Evolutionary conservation across 768 basidiomycete genomes (phyloP).

Genomic region (Macrocybe gigantea): DNA sequence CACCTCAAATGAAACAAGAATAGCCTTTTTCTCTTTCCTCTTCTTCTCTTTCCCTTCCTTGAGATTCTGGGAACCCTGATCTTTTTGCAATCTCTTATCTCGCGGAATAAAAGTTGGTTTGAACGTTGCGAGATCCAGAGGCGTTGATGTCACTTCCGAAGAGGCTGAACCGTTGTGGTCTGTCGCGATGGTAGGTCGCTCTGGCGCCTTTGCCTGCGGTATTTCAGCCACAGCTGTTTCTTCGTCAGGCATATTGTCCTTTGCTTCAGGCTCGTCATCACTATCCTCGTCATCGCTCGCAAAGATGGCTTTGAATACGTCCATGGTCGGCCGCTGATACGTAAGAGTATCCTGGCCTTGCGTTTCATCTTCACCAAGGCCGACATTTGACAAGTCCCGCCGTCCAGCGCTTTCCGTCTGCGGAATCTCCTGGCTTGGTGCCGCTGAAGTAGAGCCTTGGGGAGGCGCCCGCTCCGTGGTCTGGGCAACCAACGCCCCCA

Average conservation of each 20-base stretch:
- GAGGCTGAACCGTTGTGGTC: background rate
- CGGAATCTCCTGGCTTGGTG: constrained; percentile 9
- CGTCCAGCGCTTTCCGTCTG: constrained; percentile 18
- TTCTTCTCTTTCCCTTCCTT: constrained; percentile 43
- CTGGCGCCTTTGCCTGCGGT: constrained; percentile 7
- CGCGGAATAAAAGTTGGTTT: constrained; percentile 83
- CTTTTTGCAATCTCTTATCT: constrained; percentile 45
- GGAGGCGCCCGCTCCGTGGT: constrained; percentile 11
- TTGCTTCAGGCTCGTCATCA: constrained; percentile 46
- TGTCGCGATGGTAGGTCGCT: no score
- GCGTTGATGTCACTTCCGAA: constrained; percentile 4
- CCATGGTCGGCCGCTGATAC: constrained; percentile 82
- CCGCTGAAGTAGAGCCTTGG: background rate
- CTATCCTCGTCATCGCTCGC: constrained; percentile 90
- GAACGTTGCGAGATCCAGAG: constrained; percentile 61
- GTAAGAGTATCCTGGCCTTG: constrained; percentile 87
- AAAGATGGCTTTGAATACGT: constrained; percentile 97
- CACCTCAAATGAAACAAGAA: constrained; percentile 72
- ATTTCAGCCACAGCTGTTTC: constrained; percentile 7
- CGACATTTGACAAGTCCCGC: constrained; percentile 75
- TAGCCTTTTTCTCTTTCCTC: constrained; percentile 36
- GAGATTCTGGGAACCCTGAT: constrained; percentile 25
- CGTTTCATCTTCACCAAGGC: constrained; percentile 86
- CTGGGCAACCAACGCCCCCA: constrained; percentile 13
- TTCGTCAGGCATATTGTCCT: constrained; percentile 15